Evolutionary conservation across 768 basidiomycete genomes (phyloP).

Genomic region (Crepidotus variabilis): DNA sequence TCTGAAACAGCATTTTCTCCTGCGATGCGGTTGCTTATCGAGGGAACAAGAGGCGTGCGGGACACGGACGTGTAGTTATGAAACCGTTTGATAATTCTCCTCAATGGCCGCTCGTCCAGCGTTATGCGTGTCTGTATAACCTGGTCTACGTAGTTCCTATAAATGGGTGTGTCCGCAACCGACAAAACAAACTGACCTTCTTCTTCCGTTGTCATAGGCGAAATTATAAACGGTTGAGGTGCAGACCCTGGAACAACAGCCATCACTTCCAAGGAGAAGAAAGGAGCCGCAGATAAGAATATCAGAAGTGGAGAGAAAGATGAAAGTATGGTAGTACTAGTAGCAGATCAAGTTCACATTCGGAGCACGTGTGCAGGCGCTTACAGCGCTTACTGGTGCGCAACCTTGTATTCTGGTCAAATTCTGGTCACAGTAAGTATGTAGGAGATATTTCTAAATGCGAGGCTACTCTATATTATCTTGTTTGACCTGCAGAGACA

Average conservation of each 20-base stretch:
- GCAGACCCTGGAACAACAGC: conserved; percentile 8
- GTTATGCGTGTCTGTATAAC: conserved; percentile 79
- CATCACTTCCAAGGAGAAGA: conserved; percentile 4
- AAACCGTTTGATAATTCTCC: conserved; percentile 79
- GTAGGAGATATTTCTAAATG: too few species aligned
- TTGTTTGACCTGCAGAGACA: conserved; percentile 37
- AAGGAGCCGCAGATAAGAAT: not conserved
- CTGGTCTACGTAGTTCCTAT: conserved; percentile 45
- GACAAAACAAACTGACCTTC: conserved; percentile 41
- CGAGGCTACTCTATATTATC: conserved; percentile 12
- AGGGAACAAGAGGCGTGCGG: conserved; percentile 39
- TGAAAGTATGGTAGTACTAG: too few species aligned
- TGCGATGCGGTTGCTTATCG: conserved; percentile 20
- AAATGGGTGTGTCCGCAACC: conserved; percentile 23
- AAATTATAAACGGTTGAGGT: conserved; percentile 28
- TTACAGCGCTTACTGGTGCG: too few species aligned
- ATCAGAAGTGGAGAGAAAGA: not conserved
- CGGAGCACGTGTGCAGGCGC: too few species aligned
- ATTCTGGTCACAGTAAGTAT: not conserved
- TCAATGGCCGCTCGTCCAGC: conserved; percentile 76
- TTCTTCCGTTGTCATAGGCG: conserved; percentile 55
- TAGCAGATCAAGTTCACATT: too few species aligned
- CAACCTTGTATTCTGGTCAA: too few species aligned
- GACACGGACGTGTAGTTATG: conserved; percentile 65
- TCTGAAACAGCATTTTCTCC: conserved; percentile 47